Percentiles rank a stretch among this genome's conserved stretches.
These are phyloP conservation scores for Pichia pseudocactophila DNA, from an alignment of 805 yeast genomes.

Conservation along the genomic window DNA sequence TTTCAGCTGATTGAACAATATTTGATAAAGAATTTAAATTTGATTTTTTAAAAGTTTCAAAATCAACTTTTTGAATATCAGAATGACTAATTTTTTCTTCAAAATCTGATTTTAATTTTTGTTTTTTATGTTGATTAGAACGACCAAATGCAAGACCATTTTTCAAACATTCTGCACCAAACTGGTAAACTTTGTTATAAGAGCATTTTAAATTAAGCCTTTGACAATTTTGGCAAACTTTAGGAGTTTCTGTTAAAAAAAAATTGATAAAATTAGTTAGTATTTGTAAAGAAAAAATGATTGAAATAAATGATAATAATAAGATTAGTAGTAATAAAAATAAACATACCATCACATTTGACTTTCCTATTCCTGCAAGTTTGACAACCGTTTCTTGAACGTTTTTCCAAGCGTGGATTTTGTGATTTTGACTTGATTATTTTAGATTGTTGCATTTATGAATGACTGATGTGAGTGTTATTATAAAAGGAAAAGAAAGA, in stretches of 20 bases:
- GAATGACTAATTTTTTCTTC: background rate
- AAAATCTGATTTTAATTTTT: background rate
- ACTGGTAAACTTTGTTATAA: conserved; percentile 13
- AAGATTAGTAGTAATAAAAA: too few species aligned
- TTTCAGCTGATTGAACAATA: too few species aligned
- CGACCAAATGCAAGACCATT: conserved; percentile 4
- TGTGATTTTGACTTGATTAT: background rate
- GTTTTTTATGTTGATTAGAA: conserved; percentile 3
- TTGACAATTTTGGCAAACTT: conserved; percentile 17
- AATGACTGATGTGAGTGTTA: too few species aligned
- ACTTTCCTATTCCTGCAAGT: conserved; percentile 3
- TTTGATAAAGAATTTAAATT: too few species aligned
- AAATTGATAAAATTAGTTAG: background rate
- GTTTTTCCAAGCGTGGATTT: background rate
- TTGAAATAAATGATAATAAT: too few species aligned
- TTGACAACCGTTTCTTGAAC: conserved; percentile 3
- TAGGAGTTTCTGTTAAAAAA: conserved; percentile 4
- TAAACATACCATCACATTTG: conserved; percentile 2
- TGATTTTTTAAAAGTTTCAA: background rate
- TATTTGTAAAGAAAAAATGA: background rate
- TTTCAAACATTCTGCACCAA: conserved; percentile 11
- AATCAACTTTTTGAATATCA: background rate
- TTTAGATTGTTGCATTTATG: background rate
- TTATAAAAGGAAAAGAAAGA: too few species aligned
- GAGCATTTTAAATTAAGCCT: conserved; percentile 15